phyloP scores from a whole-genome alignment of 2,329 filamentous ascomycete species.

The Fusarium sp. region DNA sequence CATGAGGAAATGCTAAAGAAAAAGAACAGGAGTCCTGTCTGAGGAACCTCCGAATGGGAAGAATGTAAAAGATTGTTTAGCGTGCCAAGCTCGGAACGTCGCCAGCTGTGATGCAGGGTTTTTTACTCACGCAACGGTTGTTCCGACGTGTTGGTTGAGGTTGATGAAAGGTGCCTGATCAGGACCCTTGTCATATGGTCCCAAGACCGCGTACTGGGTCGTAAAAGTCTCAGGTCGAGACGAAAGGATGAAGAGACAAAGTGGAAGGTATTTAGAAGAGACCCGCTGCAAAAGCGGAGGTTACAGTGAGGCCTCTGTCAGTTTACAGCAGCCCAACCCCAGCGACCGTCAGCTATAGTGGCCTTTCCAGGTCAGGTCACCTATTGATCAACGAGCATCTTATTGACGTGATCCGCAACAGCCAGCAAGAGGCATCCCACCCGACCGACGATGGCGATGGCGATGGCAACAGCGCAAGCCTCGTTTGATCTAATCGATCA shows the following conservation, averaged over 20 bases:
- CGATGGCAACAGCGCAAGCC: not conserved
- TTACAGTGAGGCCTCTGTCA: conserved; percentile 12
- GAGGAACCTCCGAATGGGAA: conserved; percentile 5
- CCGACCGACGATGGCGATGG: not conserved
- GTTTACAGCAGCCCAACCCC: not conserved
- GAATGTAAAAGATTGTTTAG: conserved; percentile 4
- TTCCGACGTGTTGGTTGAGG: conserved; percentile 23
- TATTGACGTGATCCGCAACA: not conserved
- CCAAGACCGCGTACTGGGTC: conserved; percentile 10
- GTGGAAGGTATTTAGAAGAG: not conserved
- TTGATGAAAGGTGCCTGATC: conserved; percentile 6
- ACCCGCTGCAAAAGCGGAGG: conserved; percentile 32
- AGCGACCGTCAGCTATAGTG: not conserved
- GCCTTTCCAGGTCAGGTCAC: not conserved
- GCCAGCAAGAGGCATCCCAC: not conserved
- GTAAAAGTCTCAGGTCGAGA: conserved; percentile 1
- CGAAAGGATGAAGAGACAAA: not conserved
- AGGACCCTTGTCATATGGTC: conserved; percentile 12
- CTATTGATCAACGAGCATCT: too few relatives aligned
- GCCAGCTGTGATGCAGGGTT: conserved; percentile 27
- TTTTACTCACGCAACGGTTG: not conserved
- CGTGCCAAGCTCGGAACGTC: conserved; percentile 29
- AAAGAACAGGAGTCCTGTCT: not conserved
- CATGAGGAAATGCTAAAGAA: not conserved
- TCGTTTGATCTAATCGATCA: conserved; percentile 42